phyloP scores from a whole-genome alignment of 225 moss, liverwort and hornwort genomes.

The Ulota crispa region DNA sequence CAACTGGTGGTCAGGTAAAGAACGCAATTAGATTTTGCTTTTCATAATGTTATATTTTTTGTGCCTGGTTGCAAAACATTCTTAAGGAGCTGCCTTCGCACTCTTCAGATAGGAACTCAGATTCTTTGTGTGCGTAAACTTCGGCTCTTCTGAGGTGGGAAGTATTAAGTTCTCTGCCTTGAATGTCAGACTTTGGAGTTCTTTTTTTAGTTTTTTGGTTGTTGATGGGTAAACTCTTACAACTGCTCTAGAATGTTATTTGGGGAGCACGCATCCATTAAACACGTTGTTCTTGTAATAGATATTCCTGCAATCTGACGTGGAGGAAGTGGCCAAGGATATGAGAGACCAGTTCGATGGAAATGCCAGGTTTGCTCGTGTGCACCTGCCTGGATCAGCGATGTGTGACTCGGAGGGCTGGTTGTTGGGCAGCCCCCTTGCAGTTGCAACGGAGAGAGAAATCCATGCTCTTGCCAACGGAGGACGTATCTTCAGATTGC shows the following conservation, averaged over 20 bases:
- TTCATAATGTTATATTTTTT: background rate
- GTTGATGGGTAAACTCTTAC: background rate
- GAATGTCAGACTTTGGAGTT: background rate
- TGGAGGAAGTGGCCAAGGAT: conserved; percentile 75
- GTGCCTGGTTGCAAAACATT: background rate
- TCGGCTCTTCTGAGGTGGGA: background rate
- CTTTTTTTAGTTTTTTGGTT: too few species aligned
- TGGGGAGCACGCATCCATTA: background rate
- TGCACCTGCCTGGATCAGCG: conserved; percentile 21
- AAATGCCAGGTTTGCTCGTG: conserved; percentile 33
- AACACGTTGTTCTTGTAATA: conserved; percentile 7
- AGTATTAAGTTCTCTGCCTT: background rate
- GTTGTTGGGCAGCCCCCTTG: conserved; percentile 66
- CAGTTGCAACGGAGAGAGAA: conserved; percentile 79
- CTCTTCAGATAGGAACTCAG: background rate
- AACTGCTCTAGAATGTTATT: background rate
- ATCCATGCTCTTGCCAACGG: conserved; percentile 71
- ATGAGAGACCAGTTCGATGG: conserved; percentile 74
- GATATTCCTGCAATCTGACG: conserved; percentile 79
- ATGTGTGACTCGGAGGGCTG: conserved; percentile 58
- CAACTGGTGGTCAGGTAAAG: conserved; percentile 55
- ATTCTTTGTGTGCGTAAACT: background rate
- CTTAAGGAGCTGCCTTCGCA: background rate
- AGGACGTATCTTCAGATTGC: conserved; percentile 55
- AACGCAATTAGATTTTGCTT: background rate